Base-by-base conservation (phyloP, 371 early-diverging fungal species). In the Rhizopus delemar region DNA sequence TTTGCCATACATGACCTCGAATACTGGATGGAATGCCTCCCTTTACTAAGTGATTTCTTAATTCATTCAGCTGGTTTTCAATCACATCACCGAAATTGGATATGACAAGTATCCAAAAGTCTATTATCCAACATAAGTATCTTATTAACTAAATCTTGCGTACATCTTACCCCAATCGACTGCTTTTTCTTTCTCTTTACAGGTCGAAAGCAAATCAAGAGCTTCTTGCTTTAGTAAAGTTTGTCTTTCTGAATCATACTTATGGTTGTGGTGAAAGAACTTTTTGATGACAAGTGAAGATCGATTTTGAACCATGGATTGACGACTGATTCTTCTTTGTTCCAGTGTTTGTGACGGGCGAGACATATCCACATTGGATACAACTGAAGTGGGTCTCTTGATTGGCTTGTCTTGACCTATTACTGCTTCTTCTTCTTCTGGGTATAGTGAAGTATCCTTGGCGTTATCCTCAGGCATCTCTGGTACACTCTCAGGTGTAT, bases 1-100 rank as follows among this genome's bases (percentile, higher is more conserved):
- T 50, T 67, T 91, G 94, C 97, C 96, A 96, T 55, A 95, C 74
- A 55, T 83, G 75, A 16, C 96, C 95, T 45, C 96, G 90, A 50
- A 96, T 67, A 31, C 86, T 73, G 4, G 84, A 72, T 3, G 97
- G 97, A 15, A 96, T 82, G 7, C 41, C 63, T 60, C 94, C 95
- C 7, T 61, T 36, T 7, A 46, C 46, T 34, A 78, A 36, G 34
- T 75, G 71, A 22, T 73, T 65, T 39, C 65, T 53, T 38, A 78
- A 60, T 16, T 63, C 69, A 9, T 71, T 65, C 8, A 57, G 46
- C 13, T 73, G 67, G 0, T 64, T 50, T 41, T 71, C 62, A 5
- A 63, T 53, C 32, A 75, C 56, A 9, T 56, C 31, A 13, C 71
- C 72, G 38, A 64, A 65, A 50, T 75, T 67, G 8, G 54, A 38